These are phyloP conservation scores for Lactarius indigo DNA, from an alignment of 768 basidiomycete species.

Conservation along the genomic window DNA sequence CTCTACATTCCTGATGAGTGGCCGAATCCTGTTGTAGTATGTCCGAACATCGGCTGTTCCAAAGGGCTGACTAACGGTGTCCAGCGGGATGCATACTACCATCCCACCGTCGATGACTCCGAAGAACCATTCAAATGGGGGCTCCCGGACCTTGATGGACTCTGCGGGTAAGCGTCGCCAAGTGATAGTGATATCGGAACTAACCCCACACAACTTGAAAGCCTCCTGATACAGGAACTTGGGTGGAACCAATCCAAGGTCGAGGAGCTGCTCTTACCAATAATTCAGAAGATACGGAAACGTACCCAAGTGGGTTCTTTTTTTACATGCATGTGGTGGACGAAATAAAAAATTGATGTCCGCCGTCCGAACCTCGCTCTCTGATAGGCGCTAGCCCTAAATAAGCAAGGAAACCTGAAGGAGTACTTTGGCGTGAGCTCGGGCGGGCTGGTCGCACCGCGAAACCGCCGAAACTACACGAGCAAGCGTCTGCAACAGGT, in stretches of 20 bases:
- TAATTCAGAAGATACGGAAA: slow-evolving; percentile 84
- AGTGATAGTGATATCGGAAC: slow-evolving; percentile 21
- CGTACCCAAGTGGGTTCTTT: slow-evolving; percentile 62
- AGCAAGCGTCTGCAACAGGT: slow-evolving; percentile 87
- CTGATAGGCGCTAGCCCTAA: slow-evolving; percentile 53
- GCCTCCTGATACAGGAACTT: slow-evolving; percentile 73
- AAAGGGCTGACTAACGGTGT: background rate
- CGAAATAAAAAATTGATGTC: background rate
- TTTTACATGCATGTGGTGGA: background rate
- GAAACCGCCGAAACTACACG: slow-evolving; percentile 75
- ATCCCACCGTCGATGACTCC: slow-evolving; percentile 86
- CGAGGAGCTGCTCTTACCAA: slow-evolving; percentile 86
- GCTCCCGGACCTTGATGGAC: slow-evolving; percentile 89
- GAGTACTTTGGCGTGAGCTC: slow-evolving; percentile 69
- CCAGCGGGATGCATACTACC: slow-evolving; percentile 89
- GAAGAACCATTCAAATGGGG: slow-evolving; percentile 97
- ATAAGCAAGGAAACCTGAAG: slow-evolving; percentile 74
- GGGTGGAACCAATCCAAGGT: slow-evolving; percentile 81
- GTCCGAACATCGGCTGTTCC: slow-evolving; percentile 29
- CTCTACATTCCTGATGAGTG: slow-evolving; percentile 80
- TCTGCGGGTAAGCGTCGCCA: slow-evolving; percentile 61
- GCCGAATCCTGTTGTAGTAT: slow-evolving; percentile 89
- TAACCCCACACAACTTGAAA: slow-evolving; percentile 31
- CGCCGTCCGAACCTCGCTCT: background rate
- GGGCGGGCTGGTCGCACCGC: slow-evolving; percentile 70